Conservation (phyloP, 345 rosid genomes). For the Chamaenerion angustifolium region DNA sequence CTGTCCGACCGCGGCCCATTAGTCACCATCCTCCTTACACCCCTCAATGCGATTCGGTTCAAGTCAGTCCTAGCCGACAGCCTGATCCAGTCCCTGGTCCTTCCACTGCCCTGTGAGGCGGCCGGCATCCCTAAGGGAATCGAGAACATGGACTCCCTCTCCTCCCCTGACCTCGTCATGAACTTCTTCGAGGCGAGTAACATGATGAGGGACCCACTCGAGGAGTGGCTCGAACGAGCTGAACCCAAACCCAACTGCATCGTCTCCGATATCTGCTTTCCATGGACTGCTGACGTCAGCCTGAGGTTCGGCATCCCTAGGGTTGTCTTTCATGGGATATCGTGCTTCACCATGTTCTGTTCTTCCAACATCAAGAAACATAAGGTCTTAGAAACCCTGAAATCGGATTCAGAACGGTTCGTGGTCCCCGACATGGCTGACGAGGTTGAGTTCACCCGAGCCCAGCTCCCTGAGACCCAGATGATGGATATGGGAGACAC, state of each 20-base stretch:
- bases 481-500: neutral
- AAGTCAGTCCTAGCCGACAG: neutral
- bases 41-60: constrained; percentile 12
- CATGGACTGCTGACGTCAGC: constrained; percentile 18
- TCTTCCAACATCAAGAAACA: constrained; percentile 3
- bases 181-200: constrained; percentile 13
- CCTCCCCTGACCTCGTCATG: constrained; percentile 8
- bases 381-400: constrained; percentile 3
- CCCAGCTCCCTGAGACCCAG: constrained; percentile 8
- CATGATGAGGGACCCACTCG: constrained; percentile 11
- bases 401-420: constrained; percentile 9
- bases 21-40: constrained; percentile 18
- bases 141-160: constrained; percentile 20
- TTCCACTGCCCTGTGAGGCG: constrained; percentile 13
- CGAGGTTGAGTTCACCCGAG: constrained; percentile 9
- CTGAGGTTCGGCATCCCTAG: constrained; percentile 14
- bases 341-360: constrained; percentile 22
- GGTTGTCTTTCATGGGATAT: constrained; percentile 16
- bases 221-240: constrained; percentile 5
- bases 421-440: constrained; percentile 16
- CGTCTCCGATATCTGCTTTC: constrained; percentile 16
- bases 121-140: constrained; percentile 21
- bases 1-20: constrained; percentile 13
- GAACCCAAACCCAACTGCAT: constrained; percentile 14
- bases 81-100: constrained; percentile 10